A percentile compares a stretch with the other conserved stretches of the same genome.
Evolutionary conservation across 1,284 basidiomycete species (phyloP).

Genomic region (Gymnopus androsaceus): DNA sequence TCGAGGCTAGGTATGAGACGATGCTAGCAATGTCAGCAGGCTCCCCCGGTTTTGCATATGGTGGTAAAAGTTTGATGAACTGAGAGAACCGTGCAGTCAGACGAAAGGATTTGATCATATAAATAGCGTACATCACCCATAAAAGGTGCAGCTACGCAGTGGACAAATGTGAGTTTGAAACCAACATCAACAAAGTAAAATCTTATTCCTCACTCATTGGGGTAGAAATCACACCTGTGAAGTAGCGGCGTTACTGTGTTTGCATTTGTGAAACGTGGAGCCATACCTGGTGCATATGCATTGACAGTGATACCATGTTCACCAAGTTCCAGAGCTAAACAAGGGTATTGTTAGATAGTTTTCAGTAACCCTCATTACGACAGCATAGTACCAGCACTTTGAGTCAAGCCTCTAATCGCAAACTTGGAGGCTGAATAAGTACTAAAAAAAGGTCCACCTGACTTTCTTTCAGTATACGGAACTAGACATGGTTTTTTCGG

Average conservation of each 20-base stretch:
- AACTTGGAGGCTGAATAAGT: slow-evolving; percentile 29
- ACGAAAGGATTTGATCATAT: too few relatives aligned
- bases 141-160: too few relatives aligned
- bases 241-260: neutral
- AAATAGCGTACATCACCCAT: too few relatives aligned
- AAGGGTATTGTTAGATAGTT: neutral
- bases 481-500: neutral
- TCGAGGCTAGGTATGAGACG: slow-evolving; percentile 27
- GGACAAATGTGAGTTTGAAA: neutral
- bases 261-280: neutral
- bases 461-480: neutral
- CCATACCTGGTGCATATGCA: slow-evolving; percentile 13
- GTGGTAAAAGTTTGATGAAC: slow-evolving; percentile 6
- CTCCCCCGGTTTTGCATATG: slow-evolving; percentile 18
- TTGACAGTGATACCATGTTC: slow-evolving; percentile 15
- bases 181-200: neutral
- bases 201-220: neutral
- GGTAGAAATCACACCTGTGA: neutral
- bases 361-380: neutral
- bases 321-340: slow-evolving; percentile 14
- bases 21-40: slow-evolving; percentile 28
- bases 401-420: slow-evolving; percentile 27
- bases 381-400: slow-evolving; percentile 5
- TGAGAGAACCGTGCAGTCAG: too few relatives aligned
- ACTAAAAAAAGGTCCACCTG: neutral